Evolutionary conservation across 2,329 filamentous ascomycete genomes (phyloP), one percentile per base, ranked within the genome.

Genomic region (Fusarium sp.): DNA sequence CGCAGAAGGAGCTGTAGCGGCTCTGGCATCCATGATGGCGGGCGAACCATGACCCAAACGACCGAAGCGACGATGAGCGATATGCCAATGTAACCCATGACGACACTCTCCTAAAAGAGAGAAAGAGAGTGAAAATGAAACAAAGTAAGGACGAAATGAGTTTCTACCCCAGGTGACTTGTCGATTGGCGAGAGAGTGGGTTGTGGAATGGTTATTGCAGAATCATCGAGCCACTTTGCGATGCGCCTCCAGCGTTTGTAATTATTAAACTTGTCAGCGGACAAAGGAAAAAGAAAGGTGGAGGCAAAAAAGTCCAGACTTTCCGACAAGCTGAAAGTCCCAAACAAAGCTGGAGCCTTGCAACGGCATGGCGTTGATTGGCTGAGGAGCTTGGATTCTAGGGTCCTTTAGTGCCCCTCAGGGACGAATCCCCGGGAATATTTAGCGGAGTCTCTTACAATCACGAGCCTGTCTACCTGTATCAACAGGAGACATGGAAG

Each of bases 1-100:
- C 64, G 71, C 30, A 74, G 37, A 10, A 78, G 60, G 26, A 75
- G 58, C 57, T 75, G 75, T 34, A 73, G 64, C 31, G 72, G 72
- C 43, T 70, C 70, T 26, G 75, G 69, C 56, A 88, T 77, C 79
- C 86, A 84, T 46, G 82, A 79, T 51, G 84, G 85, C 58, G 85
- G 85, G 42, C 84, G 83, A 65, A 90, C 81, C 72, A 85, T 79
- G 67, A 90, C 78, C 73, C 85, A 86, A 46, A 90, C 83, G 58
- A 90, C 79, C 1, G 88, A 88, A 44, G 85, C 88, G 68, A 91
- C 77, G 73, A 91, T 82, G 67, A 91, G 81, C n/a, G 88, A 88
- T 67, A 90, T 78, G 68, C 87, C 88, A 66, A 90, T 73, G 73
- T 89, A 77, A 67, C 82, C 85, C 87, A 90, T 90, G 55, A 54